These are phyloP conservation scores for Xylaria sp. DNA, from an alignment of 2,329 filamentous ascomycete species.

Conservation along the genomic window DNA sequence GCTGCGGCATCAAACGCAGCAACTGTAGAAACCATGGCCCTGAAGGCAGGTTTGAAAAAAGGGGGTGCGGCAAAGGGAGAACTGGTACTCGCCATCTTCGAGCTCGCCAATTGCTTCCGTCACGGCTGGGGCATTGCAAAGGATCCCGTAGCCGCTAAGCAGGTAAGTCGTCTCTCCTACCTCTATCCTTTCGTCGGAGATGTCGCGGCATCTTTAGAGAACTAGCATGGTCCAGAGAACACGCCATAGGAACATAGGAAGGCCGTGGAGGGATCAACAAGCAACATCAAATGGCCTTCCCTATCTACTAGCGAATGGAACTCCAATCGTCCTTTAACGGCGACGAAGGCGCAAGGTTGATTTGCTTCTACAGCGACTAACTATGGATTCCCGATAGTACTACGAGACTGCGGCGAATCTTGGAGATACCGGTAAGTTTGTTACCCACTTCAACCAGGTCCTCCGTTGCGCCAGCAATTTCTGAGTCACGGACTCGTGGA, in stretches of 20 bases:
- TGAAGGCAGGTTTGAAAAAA: constrained; percentile 87
- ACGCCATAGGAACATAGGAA: constrained; percentile 1
- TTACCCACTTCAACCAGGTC: constrained; percentile 23
- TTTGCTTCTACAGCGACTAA: constrained; percentile 29
- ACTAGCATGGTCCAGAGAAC: not conserved
- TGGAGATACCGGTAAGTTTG: constrained; percentile 75
- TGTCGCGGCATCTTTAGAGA: constrained; percentile 6
- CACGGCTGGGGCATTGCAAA: constrained; percentile 91
- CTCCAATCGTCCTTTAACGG: constrained; percentile 6
- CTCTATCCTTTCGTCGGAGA: constrained; percentile 6
- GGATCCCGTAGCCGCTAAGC: constrained; percentile 83
- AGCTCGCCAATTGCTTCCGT: constrained; percentile 90
- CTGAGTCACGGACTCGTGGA: constrained; percentile 27
- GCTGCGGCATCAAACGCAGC: constrained; percentile 91
- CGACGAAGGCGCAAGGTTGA: constrained; percentile 1
- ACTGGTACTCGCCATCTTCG: constrained; percentile 93
- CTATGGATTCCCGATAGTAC: constrained; percentile 63
- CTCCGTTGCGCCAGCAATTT: constrained; percentile 19
- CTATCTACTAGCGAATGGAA: constrained; percentile 4
- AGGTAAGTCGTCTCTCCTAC: constrained; percentile 51
- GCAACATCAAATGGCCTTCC: constrained; percentile 2
- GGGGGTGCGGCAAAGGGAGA: constrained; percentile 95
- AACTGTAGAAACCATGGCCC: constrained; percentile 81
- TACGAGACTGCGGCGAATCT: constrained; percentile 98
- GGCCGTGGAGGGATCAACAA: constrained; percentile 10